Evolutionary conservation across 768 basidiomycete genomes (phyloP).

Genomic region (Tylopilus felleus): DNA sequence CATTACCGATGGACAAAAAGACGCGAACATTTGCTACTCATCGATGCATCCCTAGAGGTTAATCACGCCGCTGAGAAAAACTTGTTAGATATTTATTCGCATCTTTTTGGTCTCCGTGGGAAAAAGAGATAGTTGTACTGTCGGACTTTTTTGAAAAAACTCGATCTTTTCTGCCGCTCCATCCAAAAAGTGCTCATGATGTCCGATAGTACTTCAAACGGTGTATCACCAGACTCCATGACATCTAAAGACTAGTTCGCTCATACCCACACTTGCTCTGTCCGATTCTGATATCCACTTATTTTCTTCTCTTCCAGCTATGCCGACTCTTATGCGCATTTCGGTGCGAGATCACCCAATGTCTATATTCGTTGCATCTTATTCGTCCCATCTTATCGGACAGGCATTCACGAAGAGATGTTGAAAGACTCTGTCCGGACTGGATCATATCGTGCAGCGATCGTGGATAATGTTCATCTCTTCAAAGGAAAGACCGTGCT

Average conservation of each 20-base stretch:
- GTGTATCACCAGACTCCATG: slow-evolving; percentile 47
- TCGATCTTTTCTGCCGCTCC: not conserved
- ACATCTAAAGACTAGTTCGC: slow-evolving; percentile 88
- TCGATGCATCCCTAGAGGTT: too few species aligned
- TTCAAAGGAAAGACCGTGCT: slow-evolving; percentile 97
- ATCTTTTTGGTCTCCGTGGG: slow-evolving; percentile 1
- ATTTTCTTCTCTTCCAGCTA: slow-evolving; percentile 57
- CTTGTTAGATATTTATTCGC: not conserved
- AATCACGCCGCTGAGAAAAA: too few species aligned
- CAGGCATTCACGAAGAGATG: slow-evolving; percentile 99
- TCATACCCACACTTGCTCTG: slow-evolving; percentile 28
- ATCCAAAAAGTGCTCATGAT: slow-evolving; percentile 19
- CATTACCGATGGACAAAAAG: too few species aligned
- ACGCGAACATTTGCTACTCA: too few species aligned
- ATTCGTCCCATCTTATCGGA: slow-evolving; percentile 1
- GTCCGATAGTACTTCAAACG: slow-evolving; percentile 31
- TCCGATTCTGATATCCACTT: slow-evolving; percentile 36
- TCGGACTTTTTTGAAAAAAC: not conserved
- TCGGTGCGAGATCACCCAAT: slow-evolving; percentile 51
- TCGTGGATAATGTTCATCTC: slow-evolving; percentile 89
- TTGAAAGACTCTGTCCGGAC: slow-evolving; percentile 95
- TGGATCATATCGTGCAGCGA: slow-evolving; percentile 90
- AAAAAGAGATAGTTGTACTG: not conserved
- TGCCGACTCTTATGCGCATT: slow-evolving; percentile 95
- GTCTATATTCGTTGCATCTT: slow-evolving; percentile 1